Percentiles rank a stretch among this genome's conserved stretches.
These are phyloP conservation scores for Ogataea methylovora DNA, from an alignment of 805 yeast species.

Conservation along the genomic window DNA sequence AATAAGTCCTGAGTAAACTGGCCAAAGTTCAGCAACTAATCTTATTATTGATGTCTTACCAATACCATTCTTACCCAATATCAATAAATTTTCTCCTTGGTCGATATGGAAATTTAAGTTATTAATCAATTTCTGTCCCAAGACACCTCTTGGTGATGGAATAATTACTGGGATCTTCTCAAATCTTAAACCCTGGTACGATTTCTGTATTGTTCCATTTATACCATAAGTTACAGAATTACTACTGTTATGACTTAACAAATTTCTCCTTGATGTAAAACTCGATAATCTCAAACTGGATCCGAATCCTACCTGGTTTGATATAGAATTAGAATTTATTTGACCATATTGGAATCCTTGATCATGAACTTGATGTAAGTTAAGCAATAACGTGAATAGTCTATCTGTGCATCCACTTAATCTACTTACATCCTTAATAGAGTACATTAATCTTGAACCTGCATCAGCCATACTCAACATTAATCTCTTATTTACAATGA, in stretches of 20 bases:
- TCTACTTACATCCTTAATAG: slow-evolving; percentile 87
- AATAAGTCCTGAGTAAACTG: slow-evolving; percentile 73
- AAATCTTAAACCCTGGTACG: slow-evolving; percentile 72
- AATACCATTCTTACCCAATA: slow-evolving; percentile 81
- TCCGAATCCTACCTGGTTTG: slow-evolving; percentile 22
- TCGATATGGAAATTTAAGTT: slow-evolving; percentile 55
- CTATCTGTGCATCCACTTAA: slow-evolving; percentile 87
- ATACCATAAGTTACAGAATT: slow-evolving; percentile 35
- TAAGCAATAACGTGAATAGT: slow-evolving; percentile 67
- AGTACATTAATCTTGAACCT: slow-evolving; percentile 89
- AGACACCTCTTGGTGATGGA: slow-evolving; percentile 54
- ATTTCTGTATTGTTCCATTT: slow-evolving; percentile 72
- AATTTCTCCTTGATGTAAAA: slow-evolving; percentile 21
- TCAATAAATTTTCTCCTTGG: slow-evolving; percentile 62
- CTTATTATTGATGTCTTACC: slow-evolving; percentile 87
- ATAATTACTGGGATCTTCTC: slow-evolving; percentile 78
- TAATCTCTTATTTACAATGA: slow-evolving; percentile 82
- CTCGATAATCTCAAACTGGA: slow-evolving; percentile 21
- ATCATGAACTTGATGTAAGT: slow-evolving; percentile 78
- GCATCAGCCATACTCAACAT: slow-evolving; percentile 92
- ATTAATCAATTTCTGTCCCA: slow-evolving; percentile 54
- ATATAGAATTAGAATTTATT: slow-evolving; percentile 6
- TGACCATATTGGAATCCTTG: slow-evolving; percentile 42
- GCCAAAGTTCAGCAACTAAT: slow-evolving; percentile 86
- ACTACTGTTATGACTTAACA: slow-evolving; percentile 6